Evolutionary conservation across 2,329 filamentous ascomycete species (phyloP).

Genomic region (Mollisia scopiformis): DNA sequence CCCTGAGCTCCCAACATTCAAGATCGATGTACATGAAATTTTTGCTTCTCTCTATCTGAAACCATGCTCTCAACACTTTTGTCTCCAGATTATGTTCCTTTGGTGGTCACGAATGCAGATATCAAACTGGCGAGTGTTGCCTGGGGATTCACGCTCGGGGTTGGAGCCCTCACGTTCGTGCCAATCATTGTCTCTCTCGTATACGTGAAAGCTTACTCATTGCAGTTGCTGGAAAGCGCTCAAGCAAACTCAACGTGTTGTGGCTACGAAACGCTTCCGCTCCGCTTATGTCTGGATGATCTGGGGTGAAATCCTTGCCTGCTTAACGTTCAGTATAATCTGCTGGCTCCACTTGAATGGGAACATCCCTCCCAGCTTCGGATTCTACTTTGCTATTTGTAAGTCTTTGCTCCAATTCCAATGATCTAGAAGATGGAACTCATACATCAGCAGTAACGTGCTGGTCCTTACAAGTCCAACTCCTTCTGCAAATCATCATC

Average conservation of each 20-base stretch:
- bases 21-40: too few relatives aligned
- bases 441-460: slow-evolving; percentile 15
- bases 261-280: neutral
- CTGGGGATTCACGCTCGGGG: neutral
- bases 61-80: neutral
- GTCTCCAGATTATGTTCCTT: neutral
- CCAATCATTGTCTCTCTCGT: neutral
- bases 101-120: neutral
- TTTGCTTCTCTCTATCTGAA: neutral
- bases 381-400: slow-evolving; percentile 3
- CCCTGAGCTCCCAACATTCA: too few relatives aligned
- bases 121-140: slow-evolving; percentile 2
- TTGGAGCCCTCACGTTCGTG: neutral
- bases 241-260: neutral
- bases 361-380: slow-evolving; percentile 2
- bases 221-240: neutral
- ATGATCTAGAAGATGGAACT: neutral
- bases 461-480: slow-evolving; percentile 47
- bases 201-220: neutral
- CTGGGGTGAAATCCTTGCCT: neutral
- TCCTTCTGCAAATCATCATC: slow-evolving; percentile 57
- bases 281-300: slow-evolving; percentile 4
- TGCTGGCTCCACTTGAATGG: slow-evolving; percentile 1
- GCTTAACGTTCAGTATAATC: neutral
- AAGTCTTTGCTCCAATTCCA: neutral